Evolutionary conservation across 2,329 filamentous ascomycete genomes (phyloP), one percentile per base, ranked within the genome.

Genomic region (Apiospora sp.): DNA sequence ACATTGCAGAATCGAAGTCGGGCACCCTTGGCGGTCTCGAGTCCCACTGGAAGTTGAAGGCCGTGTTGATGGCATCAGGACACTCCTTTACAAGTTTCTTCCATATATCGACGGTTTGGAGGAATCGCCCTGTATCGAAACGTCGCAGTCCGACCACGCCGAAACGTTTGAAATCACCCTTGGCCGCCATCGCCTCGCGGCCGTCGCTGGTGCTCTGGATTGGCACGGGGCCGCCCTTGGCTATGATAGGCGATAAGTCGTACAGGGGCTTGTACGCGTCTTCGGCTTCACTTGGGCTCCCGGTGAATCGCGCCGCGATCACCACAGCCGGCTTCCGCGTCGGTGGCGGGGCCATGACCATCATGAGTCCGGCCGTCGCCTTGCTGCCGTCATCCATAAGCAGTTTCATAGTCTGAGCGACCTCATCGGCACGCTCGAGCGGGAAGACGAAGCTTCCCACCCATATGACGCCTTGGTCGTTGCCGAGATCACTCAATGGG

Each of bases 381-480:
- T 79, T 70, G 13, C 75, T 61, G 4, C 68, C 69, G 34, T 75
- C 74, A 2, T 77, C 71, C 44, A 72, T 70, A 13, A 77, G 73
- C 2, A 67, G 68, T 69, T 77, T 70, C 71, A 82, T 77, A 0
- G 74, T 78, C 12, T 71, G 64, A 16, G 75, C 74, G 3, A 82
- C 77, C 67, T 78, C 78, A 24, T 75, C 69, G 10, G 77, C 76
- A 70, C 77, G 77, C 22, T 75, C 73, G 0, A 78, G 73, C 4
- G 78, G 76, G 64, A 81, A 83, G 22, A 80, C 71, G 41, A 81
- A 77, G 16, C 70, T 75, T 4, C 79, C 78, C 14, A 72, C 75
- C 80, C 79, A 80, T 46, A 79, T 72, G 1, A 69, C 69, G 19
- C 78, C 78, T 51, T 74, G 67, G 30, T 71, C 44, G 58, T 75